Base-by-base conservation (phyloP, 1,284 basidiomycete genomes). In the Austroboletus niveus region DNA sequence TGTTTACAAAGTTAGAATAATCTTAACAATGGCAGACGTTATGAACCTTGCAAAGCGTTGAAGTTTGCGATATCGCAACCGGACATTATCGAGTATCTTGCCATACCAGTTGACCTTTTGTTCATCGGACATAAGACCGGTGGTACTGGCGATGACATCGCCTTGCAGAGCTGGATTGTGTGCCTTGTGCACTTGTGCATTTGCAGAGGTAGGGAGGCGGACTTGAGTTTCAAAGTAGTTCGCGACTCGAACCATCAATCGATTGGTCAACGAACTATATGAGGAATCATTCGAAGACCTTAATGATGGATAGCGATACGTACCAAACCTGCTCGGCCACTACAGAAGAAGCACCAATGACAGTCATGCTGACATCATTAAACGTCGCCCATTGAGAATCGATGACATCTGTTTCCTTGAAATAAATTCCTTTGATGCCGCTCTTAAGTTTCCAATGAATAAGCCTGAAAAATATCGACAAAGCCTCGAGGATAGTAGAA, bases 381-480 rank as follows among this genome's bases (percentile, higher is more conserved):
- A 99, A 86, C 41, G 97, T 97, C 40, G 89, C 86, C 92, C 95
- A 98, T 62, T 99, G 95, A 22, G 89, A 89, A 68, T 99, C 97
- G 31, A 99, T 80, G 24, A 98, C 86, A 65, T 99, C 97, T 1
- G 95, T 98, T 75, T 99, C 96, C 64, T 97, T 96, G 75, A 98
- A 97, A 70, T 96, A 92, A 48, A 95, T 90, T 24, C 89, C 89
- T 66, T 92, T 94, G 52, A 84, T 81, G n/a, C 90, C 91, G 56
- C 90, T 92, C 72, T 96, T 96, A 48, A 99, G 79, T 69, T 98
- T 97, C 87, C 89, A 94, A 61, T 97, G 92, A 30, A 99, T 85
- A 32, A 99, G 77, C 64, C 85, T 89, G 80, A 99, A 99, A 74
- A 99, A 97, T 68, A 88, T 88, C 9, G 85, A 81, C 58, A 99